Conservation (phyloP, 2,329 filamentous ascomycete genomes). For the Talaromyces sp. region DNA sequence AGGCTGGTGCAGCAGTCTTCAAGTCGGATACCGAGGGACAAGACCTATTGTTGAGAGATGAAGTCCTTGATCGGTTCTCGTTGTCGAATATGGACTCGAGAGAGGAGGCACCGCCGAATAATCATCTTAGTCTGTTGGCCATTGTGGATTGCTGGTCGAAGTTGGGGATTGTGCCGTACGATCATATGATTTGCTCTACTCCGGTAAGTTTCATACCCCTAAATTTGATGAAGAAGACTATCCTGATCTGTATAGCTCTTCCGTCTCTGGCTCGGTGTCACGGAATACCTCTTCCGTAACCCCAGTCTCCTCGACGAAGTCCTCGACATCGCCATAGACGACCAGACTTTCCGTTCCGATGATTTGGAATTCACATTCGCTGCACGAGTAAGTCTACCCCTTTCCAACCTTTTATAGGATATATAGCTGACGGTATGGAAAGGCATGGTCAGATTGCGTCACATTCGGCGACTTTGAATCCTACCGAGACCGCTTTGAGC, state of each 20-base stretch:
- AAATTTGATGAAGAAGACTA: neutral
- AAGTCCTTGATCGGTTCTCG: slow-evolving; percentile 84
- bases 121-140: slow-evolving; percentile 86
- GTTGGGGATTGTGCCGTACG: slow-evolving; percentile 89
- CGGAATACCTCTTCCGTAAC: slow-evolving; percentile 91
- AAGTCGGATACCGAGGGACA: slow-evolving; percentile 52
- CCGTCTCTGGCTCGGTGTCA: slow-evolving; percentile 94
- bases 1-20: slow-evolving; percentile 74
- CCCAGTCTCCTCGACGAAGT: slow-evolving; percentile 76
- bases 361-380: slow-evolving; percentile 98
- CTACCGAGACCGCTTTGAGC: slow-evolving; percentile 86
- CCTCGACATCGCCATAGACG: slow-evolving; percentile 80
- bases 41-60: slow-evolving; percentile 71
- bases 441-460: slow-evolving; percentile 94
- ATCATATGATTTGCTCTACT: slow-evolving; percentile 99
- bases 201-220: slow-evolving; percentile 55
- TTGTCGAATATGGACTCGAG: slow-evolving; percentile 65
- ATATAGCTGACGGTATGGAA: neutral
- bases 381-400: slow-evolving; percentile 59
- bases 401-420: neutral
- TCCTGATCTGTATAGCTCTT: slow-evolving; percentile 60
- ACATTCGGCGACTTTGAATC: slow-evolving; percentile 87
- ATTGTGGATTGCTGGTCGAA: slow-evolving; percentile 99
- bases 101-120: slow-evolving; percentile 72
- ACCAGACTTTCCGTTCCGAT: slow-evolving; percentile 89